Evolutionary conservation across 305 asterid species (phyloP).

Genomic region (Plantago rigida): DNA sequence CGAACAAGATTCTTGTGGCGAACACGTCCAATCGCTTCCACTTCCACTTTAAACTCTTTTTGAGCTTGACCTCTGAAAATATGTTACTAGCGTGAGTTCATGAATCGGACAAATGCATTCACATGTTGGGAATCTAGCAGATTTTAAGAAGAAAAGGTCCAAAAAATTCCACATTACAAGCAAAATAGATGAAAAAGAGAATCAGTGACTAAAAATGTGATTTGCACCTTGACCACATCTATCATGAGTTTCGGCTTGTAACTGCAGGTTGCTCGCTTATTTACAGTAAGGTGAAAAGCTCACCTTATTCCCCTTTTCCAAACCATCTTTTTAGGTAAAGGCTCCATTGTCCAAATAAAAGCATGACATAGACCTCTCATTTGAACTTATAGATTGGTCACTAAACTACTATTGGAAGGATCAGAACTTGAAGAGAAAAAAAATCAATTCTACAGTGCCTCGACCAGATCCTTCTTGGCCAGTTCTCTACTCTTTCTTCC

Average conservation of each 20-base stretch:
- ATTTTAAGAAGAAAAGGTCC: background rate
- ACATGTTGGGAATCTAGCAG: background rate
- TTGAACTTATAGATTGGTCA: too few relatives aligned
- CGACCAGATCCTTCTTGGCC: too few relatives aligned
- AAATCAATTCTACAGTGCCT: too few relatives aligned
- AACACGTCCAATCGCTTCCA: conserved; percentile 64
- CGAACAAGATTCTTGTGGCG: conserved; percentile 74
- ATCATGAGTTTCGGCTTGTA: background rate
- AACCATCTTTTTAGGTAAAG: too few relatives aligned
- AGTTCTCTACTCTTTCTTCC: too few relatives aligned
- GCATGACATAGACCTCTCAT: too few relatives aligned
- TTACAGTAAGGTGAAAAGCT: background rate
- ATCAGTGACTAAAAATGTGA: background rate
- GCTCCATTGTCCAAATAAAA: too few relatives aligned
- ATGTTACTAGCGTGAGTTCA: conserved; percentile 18
- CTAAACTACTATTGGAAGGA: too few relatives aligned
- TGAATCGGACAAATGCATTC: conserved; percentile 6
- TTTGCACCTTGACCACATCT: background rate
- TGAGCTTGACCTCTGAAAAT: conserved; percentile 63
- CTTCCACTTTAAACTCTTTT: conserved; percentile 71
- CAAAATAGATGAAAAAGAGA: background rate
- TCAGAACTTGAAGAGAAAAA: too few relatives aligned
- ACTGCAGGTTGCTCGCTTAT: background rate
- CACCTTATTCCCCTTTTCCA: too few relatives aligned
- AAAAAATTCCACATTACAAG: background rate